Conservation (phyloP, 257 asterid species). For the Solanum bulbocastanum region DNA sequence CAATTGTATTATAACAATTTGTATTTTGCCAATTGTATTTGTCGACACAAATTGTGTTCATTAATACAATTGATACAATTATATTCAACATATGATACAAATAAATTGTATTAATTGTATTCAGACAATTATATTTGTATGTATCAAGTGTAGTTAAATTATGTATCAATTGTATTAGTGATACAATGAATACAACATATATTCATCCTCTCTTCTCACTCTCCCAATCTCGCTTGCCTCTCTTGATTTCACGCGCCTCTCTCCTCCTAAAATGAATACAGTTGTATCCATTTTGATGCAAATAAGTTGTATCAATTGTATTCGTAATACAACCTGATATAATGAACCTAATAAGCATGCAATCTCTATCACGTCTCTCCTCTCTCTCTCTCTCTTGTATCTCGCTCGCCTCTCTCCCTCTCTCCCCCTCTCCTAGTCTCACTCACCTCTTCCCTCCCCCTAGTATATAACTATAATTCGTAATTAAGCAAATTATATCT, state of each 20-base stretch:
- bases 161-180: neutral
- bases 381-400: neutral
- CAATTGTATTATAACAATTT: neutral
- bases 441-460: neutral
- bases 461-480: neutral
- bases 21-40: too few relatives aligned
- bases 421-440: neutral
- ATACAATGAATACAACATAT: neutral
- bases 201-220: neutral
- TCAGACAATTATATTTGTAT: too few relatives aligned
- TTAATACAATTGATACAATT: too few relatives aligned
- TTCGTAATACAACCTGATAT: neutral
- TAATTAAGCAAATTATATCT: neutral
- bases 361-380: neutral
- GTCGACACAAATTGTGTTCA: neutral
- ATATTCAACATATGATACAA: neutral
- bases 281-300: neutral
- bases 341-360: neutral
- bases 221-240: neutral
- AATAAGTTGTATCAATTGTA: neutral
- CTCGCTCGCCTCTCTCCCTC: neutral
- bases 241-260: neutral
- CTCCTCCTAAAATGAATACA: neutral
- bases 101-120: neutral
- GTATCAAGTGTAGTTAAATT: neutral